Evolutionary conservation across 768 basidiomycete genomes (phyloP).

Genomic region (Psilocybe sp.): DNA sequence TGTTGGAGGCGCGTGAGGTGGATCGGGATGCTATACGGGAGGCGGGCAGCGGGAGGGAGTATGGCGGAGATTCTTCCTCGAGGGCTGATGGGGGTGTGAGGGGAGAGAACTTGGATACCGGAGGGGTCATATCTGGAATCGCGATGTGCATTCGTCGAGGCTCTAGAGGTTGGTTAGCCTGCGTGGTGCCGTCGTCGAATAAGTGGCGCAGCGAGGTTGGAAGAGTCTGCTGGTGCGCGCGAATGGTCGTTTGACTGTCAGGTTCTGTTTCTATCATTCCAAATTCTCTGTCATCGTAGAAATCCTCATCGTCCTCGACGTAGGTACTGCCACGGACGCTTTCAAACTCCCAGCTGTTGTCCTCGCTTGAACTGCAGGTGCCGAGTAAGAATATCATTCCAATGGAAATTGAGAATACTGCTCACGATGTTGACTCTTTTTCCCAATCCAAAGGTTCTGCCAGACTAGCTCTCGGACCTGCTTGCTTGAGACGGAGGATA

Average conservation of each 20-base stretch:
- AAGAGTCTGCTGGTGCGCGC: slow-evolving; percentile 48
- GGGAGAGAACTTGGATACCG: slow-evolving; percentile 4
- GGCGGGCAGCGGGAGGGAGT: no score
- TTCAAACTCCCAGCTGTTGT: slow-evolving; percentile 73
- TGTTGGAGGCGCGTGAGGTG: no score
- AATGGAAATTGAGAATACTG: neutral
- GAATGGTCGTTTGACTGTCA: slow-evolving; percentile 42
- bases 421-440: slow-evolving; percentile 56
- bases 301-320: slow-evolving; percentile 22
- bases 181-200: slow-evolving; percentile 60
- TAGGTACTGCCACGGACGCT: slow-evolving; percentile 46
- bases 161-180: slow-evolving; percentile 28
- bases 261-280: slow-evolving; percentile 18
- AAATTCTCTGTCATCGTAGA: neutral
- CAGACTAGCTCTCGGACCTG: slow-evolving; percentile 75
- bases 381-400: neutral
- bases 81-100: slow-evolving; percentile 1
- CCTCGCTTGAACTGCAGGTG: slow-evolving; percentile 23
- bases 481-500: slow-evolving; percentile 71
- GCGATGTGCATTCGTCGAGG: slow-evolving; percentile 36
- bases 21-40: no score
- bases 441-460: slow-evolving; percentile 74
- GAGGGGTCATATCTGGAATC: slow-evolving; percentile 5
- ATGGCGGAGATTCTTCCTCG: neutral
- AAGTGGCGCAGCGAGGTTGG: slow-evolving; percentile 78